Base-by-base conservation (phyloP, 768 basidiomycete genomes). In the Mycena vitilis region DNA sequence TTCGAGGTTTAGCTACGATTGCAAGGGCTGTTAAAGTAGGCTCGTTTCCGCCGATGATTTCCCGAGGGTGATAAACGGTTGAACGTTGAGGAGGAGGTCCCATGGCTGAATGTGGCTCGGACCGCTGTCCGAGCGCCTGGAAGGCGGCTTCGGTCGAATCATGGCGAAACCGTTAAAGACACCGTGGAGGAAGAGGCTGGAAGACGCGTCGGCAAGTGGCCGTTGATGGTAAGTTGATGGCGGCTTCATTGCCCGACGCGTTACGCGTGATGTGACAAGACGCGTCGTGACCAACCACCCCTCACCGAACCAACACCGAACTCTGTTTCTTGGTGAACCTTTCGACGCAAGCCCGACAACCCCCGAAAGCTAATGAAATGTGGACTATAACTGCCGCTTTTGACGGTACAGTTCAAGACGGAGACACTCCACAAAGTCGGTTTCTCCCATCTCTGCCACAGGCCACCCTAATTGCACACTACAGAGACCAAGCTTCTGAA, bases 401-500 rank as follows among this genome's bases (percentile, higher is more conserved):
- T 22, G 62, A 59, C n/a, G 67, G 56, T 12, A 1, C 4, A 23
- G 25, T 0, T 11, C 12, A n/a, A 37, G 36, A 44, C 11, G 45
- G 5, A 22, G 15, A 20, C 54, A 15, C 44, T 2, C 34, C 18
- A 3, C 23, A 57, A 52, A 63, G 60, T 63, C 30, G 25, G 60
- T 62, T 42, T 57, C 11, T 16, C 30, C 30, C 30, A 30, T 45
- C 44, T 47, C 16, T 47, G 23, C 36, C 60, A 23, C 34, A 62
- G 49, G 12, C 15, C 54, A 40, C 54, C 51, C 25, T 18, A 47
- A 57, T 56, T 18, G 11, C 62, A 44, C 38, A 16, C n/a, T 38
- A 34, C n/a, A 81, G 81, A 80, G 68, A 66, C 70, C 15, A 93
- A 92, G 74, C 77, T 93, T 23, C 80, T 94, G 51, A 92, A 90